A percentile compares a stretch with the other conserved stretches of the same genome.
Conservation (phyloP, 768 basidiomycete genomes). For the Gelatoporia subvermispora region DNA sequence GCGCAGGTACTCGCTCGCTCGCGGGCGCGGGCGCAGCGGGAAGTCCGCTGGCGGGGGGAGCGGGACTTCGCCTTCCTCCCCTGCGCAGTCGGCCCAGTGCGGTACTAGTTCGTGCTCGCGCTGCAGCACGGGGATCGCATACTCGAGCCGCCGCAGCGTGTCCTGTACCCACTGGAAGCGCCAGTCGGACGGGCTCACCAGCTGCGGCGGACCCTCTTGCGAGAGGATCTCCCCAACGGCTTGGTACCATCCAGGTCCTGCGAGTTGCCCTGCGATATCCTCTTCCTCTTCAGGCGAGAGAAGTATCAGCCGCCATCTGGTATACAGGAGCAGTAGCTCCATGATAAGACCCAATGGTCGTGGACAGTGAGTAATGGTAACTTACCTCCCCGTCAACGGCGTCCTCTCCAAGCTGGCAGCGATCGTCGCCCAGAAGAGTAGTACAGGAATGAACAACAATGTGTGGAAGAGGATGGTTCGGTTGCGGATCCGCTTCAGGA, state of each 20-base stretch:
- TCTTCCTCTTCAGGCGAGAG: constrained; percentile 93
- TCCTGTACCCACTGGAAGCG: constrained; percentile 81
- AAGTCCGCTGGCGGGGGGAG: constrained; percentile 78
- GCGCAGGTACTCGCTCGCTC: constrained; percentile 69
- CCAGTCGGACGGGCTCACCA: constrained; percentile 82
- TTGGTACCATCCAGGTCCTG: constrained; percentile 81
- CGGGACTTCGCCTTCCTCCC: constrained; percentile 46
- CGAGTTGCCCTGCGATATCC: constrained; percentile 75
- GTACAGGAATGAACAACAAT: constrained; percentile 56
- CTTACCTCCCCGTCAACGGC: constrained; percentile 81
- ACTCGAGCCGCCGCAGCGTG: constrained; percentile 74
- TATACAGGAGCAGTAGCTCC: neutral
- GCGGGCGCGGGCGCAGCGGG: constrained; percentile 80
- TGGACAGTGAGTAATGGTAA: constrained; percentile 1
- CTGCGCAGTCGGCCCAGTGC: constrained; percentile 49
- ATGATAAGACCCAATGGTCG: neutral
- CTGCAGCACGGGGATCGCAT: constrained; percentile 62
- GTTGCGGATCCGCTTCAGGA: constrained; percentile 45
- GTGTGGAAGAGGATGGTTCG: constrained; percentile 47
- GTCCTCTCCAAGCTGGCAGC: constrained; percentile 72
- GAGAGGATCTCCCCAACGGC: constrained; percentile 78
- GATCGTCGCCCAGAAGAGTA: constrained; percentile 64
- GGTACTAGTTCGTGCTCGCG: constrained; percentile 50
- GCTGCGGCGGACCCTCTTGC: constrained; percentile 45
- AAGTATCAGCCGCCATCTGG: constrained; percentile 81